Evolutionary conservation across 2,329 filamentous ascomycete species (phyloP).

Genomic region (Phialophora chinensis): DNA sequence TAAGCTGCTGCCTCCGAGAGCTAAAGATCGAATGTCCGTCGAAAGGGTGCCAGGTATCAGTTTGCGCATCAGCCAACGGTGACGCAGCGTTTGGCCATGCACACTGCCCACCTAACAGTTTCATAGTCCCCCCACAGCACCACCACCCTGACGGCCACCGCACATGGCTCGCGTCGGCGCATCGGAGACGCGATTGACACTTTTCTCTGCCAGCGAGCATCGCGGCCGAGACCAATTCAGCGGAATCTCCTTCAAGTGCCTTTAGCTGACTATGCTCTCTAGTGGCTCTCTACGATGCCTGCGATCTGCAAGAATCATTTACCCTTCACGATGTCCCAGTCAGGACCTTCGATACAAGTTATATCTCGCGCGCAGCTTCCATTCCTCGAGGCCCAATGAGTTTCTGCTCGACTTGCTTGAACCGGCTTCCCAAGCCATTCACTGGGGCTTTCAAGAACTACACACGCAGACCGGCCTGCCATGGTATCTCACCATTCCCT

Average conservation of each 20-base stretch:
- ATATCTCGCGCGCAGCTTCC: slow-evolving; percentile 47
- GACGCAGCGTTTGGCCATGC: slow-evolving; percentile 24
- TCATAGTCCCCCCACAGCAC: neutral
- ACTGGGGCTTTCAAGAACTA: slow-evolving; percentile 46
- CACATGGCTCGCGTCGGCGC: neutral
- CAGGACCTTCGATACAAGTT: neutral
- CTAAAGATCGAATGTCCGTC: neutral
- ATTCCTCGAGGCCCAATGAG: slow-evolving; percentile 53
- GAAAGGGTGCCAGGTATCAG: slow-evolving; percentile 4
- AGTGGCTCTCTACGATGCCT: slow-evolving; percentile 11
- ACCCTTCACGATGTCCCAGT: neutral
- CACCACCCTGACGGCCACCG: neutral
- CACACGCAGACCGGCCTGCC: slow-evolving; percentile 57
- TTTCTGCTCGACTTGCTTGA: slow-evolving; percentile 26
- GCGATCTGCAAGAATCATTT: neutral
- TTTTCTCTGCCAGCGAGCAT: neutral
- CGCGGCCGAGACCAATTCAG: slow-evolving; percentile 6
- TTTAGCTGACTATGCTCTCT: slow-evolving; percentile 9
- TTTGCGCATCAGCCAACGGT: slow-evolving; percentile 25
- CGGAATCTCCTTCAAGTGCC: neutral
- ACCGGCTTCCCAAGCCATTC: slow-evolving; percentile 22
- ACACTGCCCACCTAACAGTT: neutral
- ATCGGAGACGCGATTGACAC: neutral
- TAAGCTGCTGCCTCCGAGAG: neutral
- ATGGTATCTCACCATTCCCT: slow-evolving; percentile 62